Evolutionary conservation across 345 rosid genomes (phyloP), one percentile per base, ranked within the genome.

Genomic region (Draba incana): DNA sequence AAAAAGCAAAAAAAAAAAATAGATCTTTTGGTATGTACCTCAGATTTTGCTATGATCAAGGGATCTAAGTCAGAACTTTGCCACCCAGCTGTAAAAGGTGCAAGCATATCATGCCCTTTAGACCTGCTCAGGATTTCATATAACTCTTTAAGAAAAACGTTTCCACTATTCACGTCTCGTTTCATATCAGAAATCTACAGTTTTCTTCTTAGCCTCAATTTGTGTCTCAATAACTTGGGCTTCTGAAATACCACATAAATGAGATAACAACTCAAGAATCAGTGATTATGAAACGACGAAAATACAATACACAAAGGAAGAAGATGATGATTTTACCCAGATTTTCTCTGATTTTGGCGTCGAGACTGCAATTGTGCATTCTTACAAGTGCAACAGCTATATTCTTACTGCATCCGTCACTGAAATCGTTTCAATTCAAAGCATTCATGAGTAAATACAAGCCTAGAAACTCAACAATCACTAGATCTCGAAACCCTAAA

Each of bases 1-100:
- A 28, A 28, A 28, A 28, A 28, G 31, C 31, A 28, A 28, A 28
- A 28, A 28, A 28, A 4, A 28, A 28, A 28, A 1, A 33, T 2
- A 28, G 5, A 1, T 6, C 8, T 3, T 30, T 27, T 28, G 50
- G 45, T 57, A 49, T 42, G 33, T 80, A 84, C 98, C 96, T 91
- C 88, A n/a, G 98, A 88, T 55, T 81, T 94, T 2, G 86, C 83
- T 10, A 95, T 88, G 68, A 95, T 70, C 69, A 95, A 81, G 4
- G 99, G 99, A 79, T 92, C 54, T 57, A 84, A 4, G 80, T 92
- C 97, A 51, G 81, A 58, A 74, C 80, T 77, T 66, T 92, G 99
- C 99, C 98, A 87, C 28, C 98, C 99, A 56, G 98, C 98, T 4
- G 98, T 92, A 66, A 95, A 95, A 78, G 99, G 98, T 44, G 97